These are phyloP conservation scores for Penstemon eatonii DNA, from an alignment of 257 asterid genomes.

Conservation along the genomic window DNA sequence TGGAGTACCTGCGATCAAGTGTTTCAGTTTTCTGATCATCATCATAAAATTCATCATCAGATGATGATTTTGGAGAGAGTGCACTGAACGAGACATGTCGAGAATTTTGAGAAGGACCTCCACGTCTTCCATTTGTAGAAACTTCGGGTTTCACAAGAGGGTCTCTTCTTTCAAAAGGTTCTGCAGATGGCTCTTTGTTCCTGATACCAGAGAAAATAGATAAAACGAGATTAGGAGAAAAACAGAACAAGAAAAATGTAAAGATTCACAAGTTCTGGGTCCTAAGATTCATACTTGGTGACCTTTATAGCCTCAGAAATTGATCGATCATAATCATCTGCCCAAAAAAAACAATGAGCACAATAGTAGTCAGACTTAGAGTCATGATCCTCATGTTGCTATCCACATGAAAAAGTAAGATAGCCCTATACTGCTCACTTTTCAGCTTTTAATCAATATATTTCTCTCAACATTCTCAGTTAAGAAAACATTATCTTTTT, in stretches of 20 bases:
- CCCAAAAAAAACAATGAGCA: constrained; percentile 8
- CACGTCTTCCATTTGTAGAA: constrained; percentile 64
- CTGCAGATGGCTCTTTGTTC: constrained; percentile 60
- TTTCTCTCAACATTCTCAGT: neutral
- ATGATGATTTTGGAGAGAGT: constrained; percentile 59
- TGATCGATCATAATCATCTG: constrained; percentile 96
- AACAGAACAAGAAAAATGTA: constrained; percentile 1
- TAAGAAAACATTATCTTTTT: neutral
- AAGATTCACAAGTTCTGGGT: constrained; percentile 7
- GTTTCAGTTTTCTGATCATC: constrained; percentile 50
- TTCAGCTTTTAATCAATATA: neutral
- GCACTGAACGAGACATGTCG: constrained; percentile 42
- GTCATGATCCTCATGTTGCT: constrained; percentile 9
- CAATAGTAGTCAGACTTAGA: constrained; percentile 22
- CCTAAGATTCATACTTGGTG: constrained; percentile 67
- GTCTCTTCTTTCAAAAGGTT: constrained; percentile 56
- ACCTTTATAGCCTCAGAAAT: constrained; percentile 89
- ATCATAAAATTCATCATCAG: constrained; percentile 49
- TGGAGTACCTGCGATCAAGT: constrained; percentile 68
- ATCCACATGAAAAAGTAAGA: neutral
- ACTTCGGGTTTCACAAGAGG: constrained; percentile 50
- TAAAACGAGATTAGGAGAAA: constrained; percentile 4
- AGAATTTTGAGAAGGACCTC: constrained; percentile 60
- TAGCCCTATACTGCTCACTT: neutral
- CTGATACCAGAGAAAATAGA: constrained; percentile 40